Percentiles rank a stretch among this genome's conserved stretches.
These are phyloP conservation scores for Tremella fuciformis DNA, from an alignment of 768 basidiomycete species.

Conservation along the genomic window DNA sequence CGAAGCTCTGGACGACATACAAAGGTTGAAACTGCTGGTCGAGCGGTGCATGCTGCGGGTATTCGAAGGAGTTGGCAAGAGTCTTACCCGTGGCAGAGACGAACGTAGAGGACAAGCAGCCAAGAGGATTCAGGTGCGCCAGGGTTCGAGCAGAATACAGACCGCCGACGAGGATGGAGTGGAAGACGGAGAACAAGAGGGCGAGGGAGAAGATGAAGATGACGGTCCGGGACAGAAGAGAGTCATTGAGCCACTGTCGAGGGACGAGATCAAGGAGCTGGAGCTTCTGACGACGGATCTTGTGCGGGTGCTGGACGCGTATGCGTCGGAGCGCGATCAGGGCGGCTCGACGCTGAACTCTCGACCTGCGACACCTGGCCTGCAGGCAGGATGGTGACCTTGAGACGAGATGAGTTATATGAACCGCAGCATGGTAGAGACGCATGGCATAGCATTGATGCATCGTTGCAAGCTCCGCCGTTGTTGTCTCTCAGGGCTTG, in stretches of 20 bases:
- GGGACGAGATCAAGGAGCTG: constrained; percentile 70
- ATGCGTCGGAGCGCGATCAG: constrained; percentile 59
- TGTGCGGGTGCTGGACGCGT: constrained; percentile 69
- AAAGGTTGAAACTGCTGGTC: constrained; percentile 71
- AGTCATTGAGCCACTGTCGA: constrained; percentile 57
- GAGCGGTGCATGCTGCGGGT: constrained; percentile 83
- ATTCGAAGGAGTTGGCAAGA: constrained; percentile 71
- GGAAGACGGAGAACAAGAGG: constrained; percentile 33
- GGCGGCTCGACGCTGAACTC: too few species aligned
- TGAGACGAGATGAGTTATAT: too few species aligned
- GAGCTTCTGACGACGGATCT: constrained; percentile 71
- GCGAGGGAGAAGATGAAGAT: constrained; percentile 56
- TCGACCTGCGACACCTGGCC: too few species aligned
- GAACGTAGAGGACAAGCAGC: constrained; percentile 10
- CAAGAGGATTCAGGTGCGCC: neutral
- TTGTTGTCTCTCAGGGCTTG: constrained; percentile 58
- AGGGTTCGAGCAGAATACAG: constrained; percentile 25
- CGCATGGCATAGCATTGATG: too few species aligned
- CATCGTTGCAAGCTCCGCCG: too few species aligned
- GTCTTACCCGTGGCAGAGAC: constrained; percentile 27
- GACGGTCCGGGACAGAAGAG: constrained; percentile 56
- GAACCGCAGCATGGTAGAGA: too few species aligned
- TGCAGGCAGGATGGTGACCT: too few species aligned
- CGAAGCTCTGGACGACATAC: constrained; percentile 75
- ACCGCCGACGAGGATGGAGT: constrained; percentile 9